Conservation (phyloP, 176 grass and related monocot species). For the Musa schizocarpa region DNA sequence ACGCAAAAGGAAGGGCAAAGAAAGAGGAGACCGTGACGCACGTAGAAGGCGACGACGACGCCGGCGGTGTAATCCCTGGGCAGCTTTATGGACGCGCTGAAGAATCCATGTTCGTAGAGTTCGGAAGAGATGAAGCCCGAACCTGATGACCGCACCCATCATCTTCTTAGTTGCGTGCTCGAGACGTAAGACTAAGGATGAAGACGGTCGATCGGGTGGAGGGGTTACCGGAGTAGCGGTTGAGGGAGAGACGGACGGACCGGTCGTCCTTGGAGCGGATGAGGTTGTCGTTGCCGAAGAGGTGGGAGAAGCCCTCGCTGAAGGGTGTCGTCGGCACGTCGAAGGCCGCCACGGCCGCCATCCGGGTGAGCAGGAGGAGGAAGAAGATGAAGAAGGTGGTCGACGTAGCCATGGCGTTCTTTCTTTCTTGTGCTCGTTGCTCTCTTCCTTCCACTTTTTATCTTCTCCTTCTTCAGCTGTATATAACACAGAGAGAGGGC, state of each 20-base stretch:
- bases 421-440: too few relatives aligned
- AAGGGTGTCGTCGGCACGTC: constrained; percentile 4
- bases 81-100: constrained; percentile 5
- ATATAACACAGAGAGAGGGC: too few relatives aligned
- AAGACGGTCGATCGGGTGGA: not conserved
- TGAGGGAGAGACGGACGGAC: not conserved
- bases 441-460: too few relatives aligned
- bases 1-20: not conserved
- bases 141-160: not conserved
- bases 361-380: not conserved
- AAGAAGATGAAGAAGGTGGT: not conserved
- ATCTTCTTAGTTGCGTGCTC: too few relatives aligned
- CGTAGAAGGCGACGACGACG: constrained; percentile 8
- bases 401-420: not conserved
- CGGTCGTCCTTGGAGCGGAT: not conserved
- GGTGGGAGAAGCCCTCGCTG: constrained; percentile 6
- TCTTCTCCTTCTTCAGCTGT: too few relatives aligned
- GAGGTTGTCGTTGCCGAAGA: constrained; percentile 9
- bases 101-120: constrained; percentile 1
- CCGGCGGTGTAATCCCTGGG: constrained; percentile 2
- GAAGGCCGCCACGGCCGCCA: not conserved
- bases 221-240: constrained; percentile 10
- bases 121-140: constrained; percentile 3
- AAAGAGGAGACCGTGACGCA: not conserved
- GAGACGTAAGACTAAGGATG: not conserved